These are phyloP conservation scores for Anastatica hierochuntica DNA, from an alignment of 345 rosid genomes.

Conservation along the genomic window DNA sequence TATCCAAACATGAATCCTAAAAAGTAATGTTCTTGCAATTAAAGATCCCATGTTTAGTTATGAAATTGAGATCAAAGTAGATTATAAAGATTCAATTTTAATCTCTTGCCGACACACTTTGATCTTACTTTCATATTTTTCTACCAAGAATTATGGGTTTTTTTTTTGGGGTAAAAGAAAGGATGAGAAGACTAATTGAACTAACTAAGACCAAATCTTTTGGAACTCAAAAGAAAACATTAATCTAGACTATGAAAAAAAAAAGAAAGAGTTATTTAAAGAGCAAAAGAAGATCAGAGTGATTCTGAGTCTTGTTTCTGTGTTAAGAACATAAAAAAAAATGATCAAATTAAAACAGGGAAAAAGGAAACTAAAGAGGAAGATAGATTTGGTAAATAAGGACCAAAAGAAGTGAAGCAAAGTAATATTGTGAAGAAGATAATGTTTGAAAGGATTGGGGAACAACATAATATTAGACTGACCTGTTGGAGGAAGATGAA, in stretches of 20 bases:
- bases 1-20: not conserved
- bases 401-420: slow-evolving; percentile 33
- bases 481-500: slow-evolving; percentile 25
- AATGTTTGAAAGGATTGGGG: slow-evolving; percentile 23
- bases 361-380: slow-evolving; percentile 16
- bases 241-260: too few species aligned
- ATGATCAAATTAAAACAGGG: not conserved
- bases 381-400: slow-evolving; percentile 23
- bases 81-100: not conserved
- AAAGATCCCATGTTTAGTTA: not conserved
- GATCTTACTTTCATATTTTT: not conserved
- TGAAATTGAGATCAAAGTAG: not conserved
- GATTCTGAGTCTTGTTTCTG: slow-evolving; percentile 10
- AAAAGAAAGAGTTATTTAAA: too few species aligned
- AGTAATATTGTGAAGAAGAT: slow-evolving; percentile 22
- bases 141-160: not conserved
- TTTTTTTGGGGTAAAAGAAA: not conserved
- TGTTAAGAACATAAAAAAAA: not conserved
- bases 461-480: slow-evolving; percentile 22
- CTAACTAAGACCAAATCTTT: not conserved
- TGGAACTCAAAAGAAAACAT: too few species aligned
- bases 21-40: not conserved
- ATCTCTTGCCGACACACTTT: too few species aligned
- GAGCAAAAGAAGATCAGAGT: slow-evolving; percentile 12
- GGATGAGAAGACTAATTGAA: not conserved